A percentile compares a stretch with the other conserved stretches of the same genome.
These are phyloP conservation scores for Eucalyptus erythrocorys DNA, from an alignment of 345 rosid species.

Conservation along the genomic window DNA sequence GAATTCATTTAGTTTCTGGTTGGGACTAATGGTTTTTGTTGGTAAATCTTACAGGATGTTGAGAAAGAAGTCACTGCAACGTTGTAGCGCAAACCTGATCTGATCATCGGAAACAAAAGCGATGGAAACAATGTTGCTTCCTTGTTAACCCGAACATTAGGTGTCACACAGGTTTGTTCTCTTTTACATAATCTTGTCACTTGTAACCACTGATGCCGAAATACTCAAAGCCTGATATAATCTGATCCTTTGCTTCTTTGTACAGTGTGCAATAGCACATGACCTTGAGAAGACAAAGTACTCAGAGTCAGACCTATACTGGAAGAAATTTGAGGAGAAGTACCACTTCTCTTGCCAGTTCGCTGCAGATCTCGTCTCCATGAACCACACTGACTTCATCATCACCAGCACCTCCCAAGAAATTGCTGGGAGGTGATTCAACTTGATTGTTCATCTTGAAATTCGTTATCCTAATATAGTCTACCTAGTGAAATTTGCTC, in stretches of 20 bases:
- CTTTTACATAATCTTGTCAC: neutral
- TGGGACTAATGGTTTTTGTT: too few relatives aligned
- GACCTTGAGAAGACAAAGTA: constrained; percentile 92
- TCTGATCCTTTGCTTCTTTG: neutral
- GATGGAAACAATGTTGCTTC: constrained; percentile 93
- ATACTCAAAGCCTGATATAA: too few relatives aligned
- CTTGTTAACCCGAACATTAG: constrained; percentile 67
- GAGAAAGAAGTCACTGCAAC: constrained; percentile 59
- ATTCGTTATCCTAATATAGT: neutral
- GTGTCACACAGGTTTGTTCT: constrained; percentile 75
- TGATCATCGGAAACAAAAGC: constrained; percentile 87
- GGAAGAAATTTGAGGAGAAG: constrained; percentile 82
- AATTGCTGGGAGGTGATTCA: constrained; percentile 79
- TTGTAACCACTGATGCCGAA: neutral
- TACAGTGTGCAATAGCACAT: constrained; percentile 89
- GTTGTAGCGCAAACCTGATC: constrained; percentile 81
- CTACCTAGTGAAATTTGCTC: too few relatives aligned
- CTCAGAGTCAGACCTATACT: constrained; percentile 84
- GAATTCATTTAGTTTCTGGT: neutral
- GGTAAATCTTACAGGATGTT: constrained; percentile 34
- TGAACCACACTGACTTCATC: constrained; percentile 94
- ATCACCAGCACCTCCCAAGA: constrained; percentile 97
- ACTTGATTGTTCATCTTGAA: neutral
- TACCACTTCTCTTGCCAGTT: constrained; percentile 94
- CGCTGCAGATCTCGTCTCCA: constrained; percentile 82